A percentile compares a stretch with the other conserved stretches of the same genome.
Evolutionary conservation across 2,329 filamentous ascomycete species (phyloP).

Genomic region (Penicillium sp.): DNA sequence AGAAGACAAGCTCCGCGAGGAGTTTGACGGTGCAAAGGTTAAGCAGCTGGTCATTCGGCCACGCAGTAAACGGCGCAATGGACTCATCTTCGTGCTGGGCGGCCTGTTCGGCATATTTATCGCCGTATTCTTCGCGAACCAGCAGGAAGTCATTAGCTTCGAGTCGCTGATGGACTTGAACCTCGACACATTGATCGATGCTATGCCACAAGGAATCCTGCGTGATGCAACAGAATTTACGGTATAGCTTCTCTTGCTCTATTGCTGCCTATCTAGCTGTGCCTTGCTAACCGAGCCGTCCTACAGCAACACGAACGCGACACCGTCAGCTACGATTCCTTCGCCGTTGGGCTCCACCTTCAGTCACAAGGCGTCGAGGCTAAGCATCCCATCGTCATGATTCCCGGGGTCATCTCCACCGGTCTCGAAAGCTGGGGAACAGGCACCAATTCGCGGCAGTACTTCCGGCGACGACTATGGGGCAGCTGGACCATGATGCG

Average conservation of each 20-base stretch:
- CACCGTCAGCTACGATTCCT: slow-evolving; percentile 86
- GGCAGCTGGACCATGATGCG: slow-evolving; percentile 99
- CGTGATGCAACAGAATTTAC: slow-evolving; percentile 81
- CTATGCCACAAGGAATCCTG: slow-evolving; percentile 77
- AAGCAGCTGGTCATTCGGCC: slow-evolving; percentile 36
- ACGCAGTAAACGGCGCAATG: slow-evolving; percentile 66
- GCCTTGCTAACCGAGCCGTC: slow-evolving; percentile 8
- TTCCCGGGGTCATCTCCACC: slow-evolving; percentile 95
- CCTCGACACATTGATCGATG: slow-evolving; percentile 81
- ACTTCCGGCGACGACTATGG: slow-evolving; percentile 93
- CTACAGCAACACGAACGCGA: slow-evolving; percentile 73
- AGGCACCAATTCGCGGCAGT: slow-evolving; percentile 73
- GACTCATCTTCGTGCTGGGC: slow-evolving; percentile 80
- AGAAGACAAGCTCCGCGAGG: slow-evolving; percentile 19
- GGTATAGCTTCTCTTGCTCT: slow-evolving; percentile 48
- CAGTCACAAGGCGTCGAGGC: slow-evolving; percentile 74
- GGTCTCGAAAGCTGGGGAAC: slow-evolving; percentile 97
- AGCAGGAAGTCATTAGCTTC: slow-evolving; percentile 82
- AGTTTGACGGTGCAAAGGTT: slow-evolving; percentile 17
- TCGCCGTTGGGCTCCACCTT: slow-evolving; percentile 81
- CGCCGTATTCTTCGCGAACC: slow-evolving; percentile 84
- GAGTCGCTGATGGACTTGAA: slow-evolving; percentile 67
- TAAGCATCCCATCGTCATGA: slow-evolving; percentile 89
- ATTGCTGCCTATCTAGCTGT: background rate
- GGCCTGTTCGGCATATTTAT: slow-evolving; percentile 85